phyloP scores from a whole-genome alignment of 2,329 filamentous ascomycete genomes.

The Neofusicoccum kwambonambiense region DNA sequence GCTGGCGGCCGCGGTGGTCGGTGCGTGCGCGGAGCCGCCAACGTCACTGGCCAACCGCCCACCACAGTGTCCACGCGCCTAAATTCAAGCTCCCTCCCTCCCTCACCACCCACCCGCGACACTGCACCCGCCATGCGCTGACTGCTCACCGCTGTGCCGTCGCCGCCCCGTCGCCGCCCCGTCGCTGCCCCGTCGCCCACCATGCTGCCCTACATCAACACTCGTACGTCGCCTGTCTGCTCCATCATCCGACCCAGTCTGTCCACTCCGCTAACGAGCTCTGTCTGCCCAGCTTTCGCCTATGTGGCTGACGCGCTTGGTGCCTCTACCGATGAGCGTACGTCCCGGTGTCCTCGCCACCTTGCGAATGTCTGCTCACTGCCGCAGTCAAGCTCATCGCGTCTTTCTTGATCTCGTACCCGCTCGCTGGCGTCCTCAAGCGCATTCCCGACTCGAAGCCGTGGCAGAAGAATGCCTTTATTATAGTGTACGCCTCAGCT shows the following conservation, averaged over 20 bases:
- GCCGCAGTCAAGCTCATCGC: conserved; percentile 85
- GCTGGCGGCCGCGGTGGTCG: background rate
- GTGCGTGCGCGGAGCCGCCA: conserved; percentile 9
- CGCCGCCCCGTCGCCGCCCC: background rate
- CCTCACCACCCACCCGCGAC: background rate
- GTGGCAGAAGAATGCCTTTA: conserved; percentile 83
- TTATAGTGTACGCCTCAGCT: conserved; percentile 61
- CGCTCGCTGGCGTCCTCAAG: conserved; percentile 83
- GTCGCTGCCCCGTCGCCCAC: background rate
- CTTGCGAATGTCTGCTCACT: background rate
- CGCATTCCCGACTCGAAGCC: conserved; percentile 83
- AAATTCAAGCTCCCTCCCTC: background rate
- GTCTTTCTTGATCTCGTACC: conserved; percentile 89
- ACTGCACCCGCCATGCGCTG: conserved; percentile 7
- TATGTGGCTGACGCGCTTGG: conserved; percentile 58
- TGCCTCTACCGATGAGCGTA: conserved; percentile 65
- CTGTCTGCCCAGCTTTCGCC: conserved; percentile 54
- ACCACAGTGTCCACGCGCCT: background rate
- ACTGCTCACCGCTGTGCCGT: background rate
- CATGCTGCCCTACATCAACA: conserved; percentile 66
- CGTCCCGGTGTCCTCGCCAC: conserved; percentile 23
- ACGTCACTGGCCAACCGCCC: conserved; percentile 20
- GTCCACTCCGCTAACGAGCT: background rate
- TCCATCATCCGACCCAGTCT: background rate
- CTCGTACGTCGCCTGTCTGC: conserved; percentile 46